These are phyloP conservation scores for Malus hybrid DNA, from an alignment of 331 rosid genomes.

Conservation along the genomic window DNA sequence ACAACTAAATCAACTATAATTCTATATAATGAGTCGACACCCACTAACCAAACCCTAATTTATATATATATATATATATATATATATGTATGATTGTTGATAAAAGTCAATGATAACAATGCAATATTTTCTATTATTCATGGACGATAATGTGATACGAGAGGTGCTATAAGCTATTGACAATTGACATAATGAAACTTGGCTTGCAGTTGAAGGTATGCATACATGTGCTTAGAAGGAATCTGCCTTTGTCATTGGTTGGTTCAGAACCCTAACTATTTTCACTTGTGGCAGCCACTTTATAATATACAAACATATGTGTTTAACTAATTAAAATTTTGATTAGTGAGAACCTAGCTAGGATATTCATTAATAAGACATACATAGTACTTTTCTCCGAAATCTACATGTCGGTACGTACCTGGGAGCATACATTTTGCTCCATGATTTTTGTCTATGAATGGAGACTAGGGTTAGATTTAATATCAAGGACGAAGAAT, in stretches of 20 bases:
- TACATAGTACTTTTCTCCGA: not conserved
- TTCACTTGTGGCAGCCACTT: slow-evolving; percentile 18
- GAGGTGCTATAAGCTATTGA: not conserved
- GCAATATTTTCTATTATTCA: not conserved
- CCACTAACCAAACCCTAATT: not conserved
- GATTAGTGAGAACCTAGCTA: not conserved
- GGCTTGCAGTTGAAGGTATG: not conserved
- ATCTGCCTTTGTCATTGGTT: slow-evolving; percentile 10
- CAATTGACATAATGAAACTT: not conserved
- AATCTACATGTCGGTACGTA: not conserved
- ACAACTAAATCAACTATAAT: not conserved
- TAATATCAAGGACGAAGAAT: too few relatives aligned
- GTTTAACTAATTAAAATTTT: not conserved
- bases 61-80: not conserved
- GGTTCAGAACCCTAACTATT: not conserved
- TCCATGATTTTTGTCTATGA: not conserved
- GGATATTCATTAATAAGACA: not conserved
- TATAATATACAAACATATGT: not conserved
- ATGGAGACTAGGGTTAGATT: not conserved
- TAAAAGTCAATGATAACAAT: not conserved
- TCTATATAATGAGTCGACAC: not conserved
- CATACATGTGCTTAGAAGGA: slow-evolving; percentile 23
- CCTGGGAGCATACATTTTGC: not conserved
- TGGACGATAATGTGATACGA: not conserved
- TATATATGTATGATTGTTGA: not conserved